These are phyloP conservation scores for Haematococcus lacustris DNA, from an alignment of 139 green algal species.

Conservation along the genomic window DNA sequence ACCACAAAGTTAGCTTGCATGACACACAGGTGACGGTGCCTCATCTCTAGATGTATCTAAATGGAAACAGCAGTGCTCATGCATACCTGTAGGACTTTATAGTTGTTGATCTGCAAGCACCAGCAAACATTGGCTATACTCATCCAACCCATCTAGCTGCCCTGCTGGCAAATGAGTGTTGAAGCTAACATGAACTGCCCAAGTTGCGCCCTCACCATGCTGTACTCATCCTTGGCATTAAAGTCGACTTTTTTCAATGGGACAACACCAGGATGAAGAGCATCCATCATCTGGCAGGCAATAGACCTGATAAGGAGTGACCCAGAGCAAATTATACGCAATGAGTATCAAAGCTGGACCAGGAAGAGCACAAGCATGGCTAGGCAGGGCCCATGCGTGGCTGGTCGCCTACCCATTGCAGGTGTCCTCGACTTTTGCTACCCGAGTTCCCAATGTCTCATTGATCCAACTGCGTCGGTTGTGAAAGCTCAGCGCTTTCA, in stretches of 20 bases:
- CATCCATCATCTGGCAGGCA: conserved; percentile 88
- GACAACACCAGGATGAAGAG: conserved; percentile 69
- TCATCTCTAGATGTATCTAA: not conserved
- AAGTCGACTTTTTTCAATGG: conserved; percentile 94
- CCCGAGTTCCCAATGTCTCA: conserved; percentile 60
- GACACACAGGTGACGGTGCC: not conserved
- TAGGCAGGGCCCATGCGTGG: not conserved
- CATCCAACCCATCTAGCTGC: conserved; percentile 50
- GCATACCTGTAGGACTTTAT: conserved; percentile 92
- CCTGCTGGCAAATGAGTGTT: not conserved
- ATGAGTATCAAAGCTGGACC: not conserved
- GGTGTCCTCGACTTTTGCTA: conserved; percentile 85
- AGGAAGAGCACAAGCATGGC: not conserved
- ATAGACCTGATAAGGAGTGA: conserved; percentile 27
- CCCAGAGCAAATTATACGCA: not conserved
- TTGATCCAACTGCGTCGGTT: conserved; percentile 74
- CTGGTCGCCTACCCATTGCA: conserved; percentile 18
- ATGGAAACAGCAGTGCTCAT: conserved; percentile 30
- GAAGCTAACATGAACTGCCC: not conserved
- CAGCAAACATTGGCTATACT: conserved; percentile 73
- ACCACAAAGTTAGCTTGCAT: not conserved
- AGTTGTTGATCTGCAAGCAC: conserved; percentile 70
- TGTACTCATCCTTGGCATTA: conserved; percentile 91
- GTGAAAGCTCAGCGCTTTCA: not conserved
- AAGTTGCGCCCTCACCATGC: conserved; percentile 39